Conservation (phyloP, 2,329 filamentous ascomycete species). For the Fusarium chlamydosporum region DNA sequence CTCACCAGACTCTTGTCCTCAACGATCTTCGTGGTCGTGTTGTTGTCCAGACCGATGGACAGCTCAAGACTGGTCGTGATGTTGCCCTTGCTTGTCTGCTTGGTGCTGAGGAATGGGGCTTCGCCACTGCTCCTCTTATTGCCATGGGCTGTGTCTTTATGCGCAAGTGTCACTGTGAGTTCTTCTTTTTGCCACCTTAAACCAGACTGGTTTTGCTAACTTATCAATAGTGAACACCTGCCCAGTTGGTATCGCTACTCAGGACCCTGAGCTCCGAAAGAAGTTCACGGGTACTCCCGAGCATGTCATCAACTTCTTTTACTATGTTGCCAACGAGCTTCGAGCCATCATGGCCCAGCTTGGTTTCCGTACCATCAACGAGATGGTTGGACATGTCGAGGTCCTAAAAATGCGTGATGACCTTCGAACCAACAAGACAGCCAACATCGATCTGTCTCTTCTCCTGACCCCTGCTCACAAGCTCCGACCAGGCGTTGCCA, state of each 20-base stretch:
- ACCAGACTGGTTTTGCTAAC: no score
- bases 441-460: conserved; percentile 92
- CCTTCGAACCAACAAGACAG: conserved; percentile 87
- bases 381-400: conserved; percentile 96
- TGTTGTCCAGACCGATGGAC: conserved; percentile 95
- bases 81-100: conserved; percentile 94
- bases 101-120: conserved; percentile 98
- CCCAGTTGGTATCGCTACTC: conserved; percentile 94
- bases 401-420: conserved; percentile 89
- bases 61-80: conserved; percentile 91
- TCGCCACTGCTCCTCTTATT: conserved; percentile 93
- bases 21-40: conserved; percentile 97
- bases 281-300: conserved; percentile 95
- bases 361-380: conserved; percentile 94
- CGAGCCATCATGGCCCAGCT: conserved; percentile 97
- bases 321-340: conserved; percentile 96
- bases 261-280: conserved; percentile 92
- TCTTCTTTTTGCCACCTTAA: no score
- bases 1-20: conserved; percentile 93
- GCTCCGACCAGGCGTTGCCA: conserved; percentile 92
- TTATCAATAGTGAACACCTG: conserved; percentile 86
- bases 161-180: conserved; percentile 81
- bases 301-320: conserved; percentile 99
- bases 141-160: conserved; percentile 98
- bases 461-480: conserved; percentile 97